Base-by-base conservation (phyloP, 192 early-diverging fungal genomes). In the Borealophlyctis nickersoniae region DNA sequence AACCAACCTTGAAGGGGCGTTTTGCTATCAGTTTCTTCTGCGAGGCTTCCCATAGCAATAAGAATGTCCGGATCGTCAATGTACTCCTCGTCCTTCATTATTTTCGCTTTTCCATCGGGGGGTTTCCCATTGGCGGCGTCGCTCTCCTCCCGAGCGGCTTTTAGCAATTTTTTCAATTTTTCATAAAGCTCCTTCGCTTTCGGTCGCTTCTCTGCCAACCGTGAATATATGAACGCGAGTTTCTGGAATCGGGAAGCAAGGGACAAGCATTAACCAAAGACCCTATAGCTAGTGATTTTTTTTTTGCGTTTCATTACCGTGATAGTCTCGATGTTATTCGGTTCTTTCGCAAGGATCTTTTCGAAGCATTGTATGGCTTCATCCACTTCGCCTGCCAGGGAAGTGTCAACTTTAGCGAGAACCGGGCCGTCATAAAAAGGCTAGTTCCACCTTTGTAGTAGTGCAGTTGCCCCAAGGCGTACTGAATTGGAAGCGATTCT, bases 381-480 rank as follows among this genome's bases (percentile, higher is more conserved):
- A 35, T 77, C 60, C 30, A 34, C 23, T 23, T 77, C 72, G 14
- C 75, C 69, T 71, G 29, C 36, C 52, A 1, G 22, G 16, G 5
- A n/a, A 32, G 19, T 28, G 23, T 71, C 32, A 73, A 34, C 31
- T 35, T 60, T 3, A 67, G 22, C 32, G 51, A 70, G 16, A 76
- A n/a, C n/a, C n/a, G n/a, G n/a, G n/a, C n/a, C n/a, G n/a, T n/a
- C n/a, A n/a, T n/a, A n/a, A n/a, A n/a, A n/a, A n/a, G n/a, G n/a
- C n/a, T n/a, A n/a, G n/a, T n/a, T n/a, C 29, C 66, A 83, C 86
- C 81, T 76, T 64, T 59, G 29, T 72, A 74, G 9, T 93, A 68
- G 32, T 86, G 77, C 71, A 89, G 85, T 70, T 93, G 88, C 1
- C 89, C 92, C 39, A 92, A 67, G 2, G 88, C 88, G 69, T 86